Conservation (phyloP, 108 stramenopile genomes). For the Cyclotella sp. region DNA sequence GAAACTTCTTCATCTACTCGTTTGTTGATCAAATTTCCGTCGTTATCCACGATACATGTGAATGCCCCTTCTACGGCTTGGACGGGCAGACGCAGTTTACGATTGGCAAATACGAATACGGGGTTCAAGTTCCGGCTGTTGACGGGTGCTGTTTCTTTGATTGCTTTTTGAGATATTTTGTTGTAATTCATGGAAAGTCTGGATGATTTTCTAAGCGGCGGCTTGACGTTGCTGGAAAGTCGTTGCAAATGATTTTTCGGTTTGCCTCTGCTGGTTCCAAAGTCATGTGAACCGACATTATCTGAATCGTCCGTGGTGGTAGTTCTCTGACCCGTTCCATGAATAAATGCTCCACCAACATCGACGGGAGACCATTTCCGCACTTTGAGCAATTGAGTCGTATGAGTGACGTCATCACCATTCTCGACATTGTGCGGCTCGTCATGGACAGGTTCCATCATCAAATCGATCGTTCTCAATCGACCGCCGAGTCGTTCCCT, state of each 20-base stretch:
- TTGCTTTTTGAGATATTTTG: background rate
- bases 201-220: constrained; percentile 4
- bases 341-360: constrained; percentile 87
- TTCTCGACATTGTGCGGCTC: constrained; percentile 12
- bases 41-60: constrained; percentile 59
- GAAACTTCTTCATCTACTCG: constrained; percentile 67
- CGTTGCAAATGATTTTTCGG: background rate
- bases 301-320: background rate
- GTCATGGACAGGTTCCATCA: constrained; percentile 27
- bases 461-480: constrained; percentile 53
- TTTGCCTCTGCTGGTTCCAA: constrained; percentile 35
- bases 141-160: background rate
- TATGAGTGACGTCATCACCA: constrained; percentile 1
- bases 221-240: background rate
- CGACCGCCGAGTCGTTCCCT: constrained; percentile 73
- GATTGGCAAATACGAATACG: constrained; percentile 55
- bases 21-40: constrained; percentile 72
- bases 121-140: constrained; percentile 57
- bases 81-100: constrained; percentile 55
- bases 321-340: constrained; percentile 78
- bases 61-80: constrained; percentile 39
- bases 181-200: constrained; percentile 4
- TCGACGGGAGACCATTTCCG: constrained; percentile 57
- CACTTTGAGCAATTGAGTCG: constrained; percentile 22
- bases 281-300: constrained; percentile 43